Evolutionary conservation across 1,139 yeast species (phyloP).

Genomic region (Yamadazyma dendronema): DNA sequence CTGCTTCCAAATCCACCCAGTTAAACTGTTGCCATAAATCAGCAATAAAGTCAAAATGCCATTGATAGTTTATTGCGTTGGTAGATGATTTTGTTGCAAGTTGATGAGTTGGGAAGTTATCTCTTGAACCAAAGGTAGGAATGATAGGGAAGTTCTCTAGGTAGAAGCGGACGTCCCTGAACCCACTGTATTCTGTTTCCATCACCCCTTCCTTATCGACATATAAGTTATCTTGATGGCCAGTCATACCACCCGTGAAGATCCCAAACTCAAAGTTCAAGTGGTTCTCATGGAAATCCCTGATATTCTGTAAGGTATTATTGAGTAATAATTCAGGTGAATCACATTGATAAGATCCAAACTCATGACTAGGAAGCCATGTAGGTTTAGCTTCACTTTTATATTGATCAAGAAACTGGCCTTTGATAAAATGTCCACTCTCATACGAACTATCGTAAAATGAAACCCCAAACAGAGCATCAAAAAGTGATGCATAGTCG

Average conservation of each 20-base stretch:
- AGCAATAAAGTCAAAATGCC: constrained; percentile 29
- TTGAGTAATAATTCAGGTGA: constrained; percentile 28
- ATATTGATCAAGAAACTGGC: constrained; percentile 21
- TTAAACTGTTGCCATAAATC: constrained; percentile 31
- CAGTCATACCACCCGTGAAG: constrained; percentile 31
- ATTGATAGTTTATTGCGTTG: constrained; percentile 18
- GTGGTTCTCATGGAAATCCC: constrained; percentile 23
- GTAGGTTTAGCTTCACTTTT: constrained; percentile 11
- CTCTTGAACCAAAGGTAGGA: constrained; percentile 28
- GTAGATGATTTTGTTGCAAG: constrained; percentile 19
- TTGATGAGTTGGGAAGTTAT: constrained; percentile 28
- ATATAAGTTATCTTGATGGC: constrained; percentile 22
- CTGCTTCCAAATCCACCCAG: constrained; percentile 37
- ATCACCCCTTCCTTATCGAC: constrained; percentile 17
- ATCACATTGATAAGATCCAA: constrained; percentile 32
- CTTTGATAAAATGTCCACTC: constrained; percentile 23
- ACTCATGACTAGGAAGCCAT: constrained; percentile 30
- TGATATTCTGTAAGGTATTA: constrained; percentile 25
- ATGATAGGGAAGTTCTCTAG: constrained; percentile 23
- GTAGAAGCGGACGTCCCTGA: constrained; percentile 23
- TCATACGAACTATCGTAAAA: constrained; percentile 25
- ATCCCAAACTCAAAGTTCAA: constrained; percentile 28
- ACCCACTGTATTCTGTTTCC: constrained; percentile 17
- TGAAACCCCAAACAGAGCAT: constrained; percentile 16
- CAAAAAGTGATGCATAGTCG: constrained; percentile 16